Evolutionary conservation across 1,139 yeast genomes (phyloP).

Genomic region (Yarrowia galli): DNA sequence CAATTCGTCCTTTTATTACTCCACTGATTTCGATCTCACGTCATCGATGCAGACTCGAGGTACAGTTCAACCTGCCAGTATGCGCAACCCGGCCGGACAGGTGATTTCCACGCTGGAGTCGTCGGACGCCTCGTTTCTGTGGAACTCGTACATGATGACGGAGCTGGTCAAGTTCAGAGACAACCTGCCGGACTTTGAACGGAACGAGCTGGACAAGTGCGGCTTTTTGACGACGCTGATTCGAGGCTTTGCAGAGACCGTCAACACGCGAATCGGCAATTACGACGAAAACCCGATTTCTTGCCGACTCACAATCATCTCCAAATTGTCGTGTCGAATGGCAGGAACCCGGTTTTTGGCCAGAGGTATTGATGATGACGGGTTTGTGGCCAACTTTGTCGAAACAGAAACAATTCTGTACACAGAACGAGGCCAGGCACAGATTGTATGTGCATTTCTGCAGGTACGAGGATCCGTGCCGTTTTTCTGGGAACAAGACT

Average conservation of each 20-base stretch:
- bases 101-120: slow-evolving; percentile 37
- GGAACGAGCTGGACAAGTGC: slow-evolving; percentile 69
- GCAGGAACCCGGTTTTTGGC: slow-evolving; percentile 96
- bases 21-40: slow-evolving; percentile 91
- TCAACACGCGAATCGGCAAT: slow-evolving; percentile 59
- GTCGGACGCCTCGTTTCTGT: slow-evolving; percentile 83
- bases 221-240: slow-evolving; percentile 89
- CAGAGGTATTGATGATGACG: slow-evolving; percentile 94
- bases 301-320: slow-evolving; percentile 77
- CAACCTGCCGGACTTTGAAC: slow-evolving; percentile 67
- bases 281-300: slow-evolving; percentile 47
- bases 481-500: slow-evolving; percentile 97
- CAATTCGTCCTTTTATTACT: slow-evolving; percentile 91
- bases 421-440: slow-evolving; percentile 44
- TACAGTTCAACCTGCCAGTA: slow-evolving; percentile 1
- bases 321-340: slow-evolving; percentile 93
- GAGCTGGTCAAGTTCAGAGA: slow-evolving; percentile 79
- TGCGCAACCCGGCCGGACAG: slow-evolving; percentile 9
- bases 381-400: slow-evolving; percentile 94
- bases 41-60: slow-evolving; percentile 69
- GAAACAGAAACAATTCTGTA: slow-evolving; percentile 86
- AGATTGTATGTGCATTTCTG: slow-evolving; percentile 24
- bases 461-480: slow-evolving; percentile 97
- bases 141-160: slow-evolving; percentile 92
- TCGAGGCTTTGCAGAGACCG: slow-evolving; percentile 91